Evolutionary conservation across 371 early-diverging fungal species (phyloP).

Genomic region (Mortierella sp.): DNA sequence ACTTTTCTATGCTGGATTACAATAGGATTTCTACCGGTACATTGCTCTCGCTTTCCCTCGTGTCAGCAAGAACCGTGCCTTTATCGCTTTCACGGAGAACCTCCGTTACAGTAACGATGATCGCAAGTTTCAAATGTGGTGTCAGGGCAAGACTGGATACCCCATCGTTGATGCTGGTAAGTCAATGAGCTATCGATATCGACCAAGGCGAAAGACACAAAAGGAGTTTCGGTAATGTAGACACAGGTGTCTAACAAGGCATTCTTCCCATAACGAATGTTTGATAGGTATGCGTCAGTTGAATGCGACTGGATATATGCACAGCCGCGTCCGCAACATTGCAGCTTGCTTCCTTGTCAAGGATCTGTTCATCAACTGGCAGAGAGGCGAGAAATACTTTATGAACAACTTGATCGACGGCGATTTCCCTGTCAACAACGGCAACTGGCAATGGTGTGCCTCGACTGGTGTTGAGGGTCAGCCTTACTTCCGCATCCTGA

Average conservation of each 20-base stretch:
- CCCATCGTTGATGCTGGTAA: constrained; percentile 78
- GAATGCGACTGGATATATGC: constrained; percentile 72
- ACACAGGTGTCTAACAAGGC: not conserved
- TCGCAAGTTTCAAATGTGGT: constrained; percentile 67
- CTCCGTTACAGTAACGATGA: constrained; percentile 61
- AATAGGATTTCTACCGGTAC: constrained; percentile 75
- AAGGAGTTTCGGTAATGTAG: not conserved
- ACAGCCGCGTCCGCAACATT: constrained; percentile 75
- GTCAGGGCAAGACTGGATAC: constrained; percentile 79
- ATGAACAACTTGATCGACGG: constrained; percentile 75
- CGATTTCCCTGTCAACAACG: constrained; percentile 78
- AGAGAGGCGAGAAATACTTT: constrained; percentile 75
- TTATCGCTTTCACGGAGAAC: constrained; percentile 62
- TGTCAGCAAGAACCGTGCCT: constrained; percentile 70
- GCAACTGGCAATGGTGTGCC: constrained; percentile 84
- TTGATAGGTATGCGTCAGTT: constrained; percentile 70
- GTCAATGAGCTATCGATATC: not conserved
- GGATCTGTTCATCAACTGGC: constrained; percentile 81
- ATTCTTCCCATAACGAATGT: not conserved
- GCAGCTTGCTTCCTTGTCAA: constrained; percentile 77
- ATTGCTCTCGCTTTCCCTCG: constrained; percentile 71
- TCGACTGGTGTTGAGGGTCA: constrained; percentile 77
- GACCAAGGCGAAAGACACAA: not conserved
- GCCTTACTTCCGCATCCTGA: constrained; percentile 79
- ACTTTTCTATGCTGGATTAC: not conserved